Base-by-base conservation (phyloP, 768 basidiomycete species). In the Termitomyces sp. region DNA sequence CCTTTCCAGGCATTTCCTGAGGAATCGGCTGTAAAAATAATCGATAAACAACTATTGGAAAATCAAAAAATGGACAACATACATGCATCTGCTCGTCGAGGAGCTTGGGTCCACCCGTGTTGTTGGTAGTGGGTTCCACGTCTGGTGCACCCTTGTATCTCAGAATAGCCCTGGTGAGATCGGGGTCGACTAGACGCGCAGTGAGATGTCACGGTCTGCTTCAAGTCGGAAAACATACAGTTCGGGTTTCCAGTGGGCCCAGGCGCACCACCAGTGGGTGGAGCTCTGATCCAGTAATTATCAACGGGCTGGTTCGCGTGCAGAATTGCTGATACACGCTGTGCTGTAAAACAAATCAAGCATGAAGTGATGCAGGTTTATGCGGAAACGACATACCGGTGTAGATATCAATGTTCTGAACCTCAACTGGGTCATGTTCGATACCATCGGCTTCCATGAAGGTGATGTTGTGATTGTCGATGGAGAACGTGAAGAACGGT, bases 231-330 rank as follows among this genome's bases (percentile, higher is more conserved):
- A 30, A 45, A 62, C 65, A 51, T 27, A 69, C 67, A 64, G 56
- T 65, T 65, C 22, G 64, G 64, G 54, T 65, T 65, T 27, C 62
- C 58, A 44, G 53, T 40, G 37, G 50, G 50, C n/a, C 37, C 60
- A n/a, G 64, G 64, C 16, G 40, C 34, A 33, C 64, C 64, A 43
- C 64, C 64, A 42, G 64, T 65, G 20, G 62, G 64, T 0, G 67
- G 72, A 33, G 69, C 72, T 48, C 70, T 68, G 58, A 78, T 72
- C 69, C 79, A 79, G 66, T 80, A 81, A 64, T 81, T 81, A 40
- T 62, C 72, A 8, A 79, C 65, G 12, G 71, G 66, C 58, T 80
- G 77, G 62, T 77, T 72, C 14, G 80, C 78, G 22, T 74, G 56
- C 39, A 81, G 64, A 58, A 77, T 65, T 44, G 71, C 61, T 20